Percentiles rank a stretch among this genome's conserved stretches.
Evolutionary conservation across 176 grass and related monocot species (phyloP).

Genomic region (Hordeum marinum): DNA sequence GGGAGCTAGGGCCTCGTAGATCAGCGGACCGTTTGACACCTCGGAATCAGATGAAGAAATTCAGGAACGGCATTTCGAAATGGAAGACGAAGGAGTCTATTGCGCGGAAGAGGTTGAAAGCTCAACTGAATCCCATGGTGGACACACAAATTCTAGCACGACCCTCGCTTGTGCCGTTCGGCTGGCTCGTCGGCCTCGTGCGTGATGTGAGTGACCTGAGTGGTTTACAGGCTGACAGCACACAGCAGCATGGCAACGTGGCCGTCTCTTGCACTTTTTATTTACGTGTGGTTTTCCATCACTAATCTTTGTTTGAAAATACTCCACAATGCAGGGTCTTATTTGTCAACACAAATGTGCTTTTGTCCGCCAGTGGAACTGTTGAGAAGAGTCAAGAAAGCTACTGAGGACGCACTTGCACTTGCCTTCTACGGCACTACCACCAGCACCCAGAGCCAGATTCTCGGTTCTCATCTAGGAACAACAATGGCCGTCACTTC

Average conservation of each 20-base stretch:
- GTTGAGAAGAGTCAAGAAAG: constrained; percentile 18
- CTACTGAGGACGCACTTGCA: neutral
- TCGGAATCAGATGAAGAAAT: neutral
- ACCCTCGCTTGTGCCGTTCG: too few species aligned
- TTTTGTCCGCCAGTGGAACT: constrained; percentile 16
- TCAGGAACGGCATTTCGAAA: neutral
- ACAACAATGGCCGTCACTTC: constrained; percentile 6
- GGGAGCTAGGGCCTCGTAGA: neutral
- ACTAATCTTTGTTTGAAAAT: neutral
- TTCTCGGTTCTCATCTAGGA: neutral
- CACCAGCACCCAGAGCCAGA: neutral
- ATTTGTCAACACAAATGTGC: neutral
- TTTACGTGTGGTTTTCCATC: neutral
- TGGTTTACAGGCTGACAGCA: too few species aligned
- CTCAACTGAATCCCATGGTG: neutral
- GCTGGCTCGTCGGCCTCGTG: too few species aligned
- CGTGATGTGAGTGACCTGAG: too few species aligned
- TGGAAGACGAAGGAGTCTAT: neutral
- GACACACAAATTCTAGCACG: too few species aligned
- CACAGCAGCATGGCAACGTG: too few species aligned
- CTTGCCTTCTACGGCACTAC: constrained; percentile 28
- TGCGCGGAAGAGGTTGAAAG: neutral
- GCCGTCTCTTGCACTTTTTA: too few species aligned
- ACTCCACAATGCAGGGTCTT: neutral
- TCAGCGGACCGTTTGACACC: constrained; percentile 27